Base-by-base conservation (phyloP, 768 basidiomycete genomes). In the Tubosaeta sp. region DNA sequence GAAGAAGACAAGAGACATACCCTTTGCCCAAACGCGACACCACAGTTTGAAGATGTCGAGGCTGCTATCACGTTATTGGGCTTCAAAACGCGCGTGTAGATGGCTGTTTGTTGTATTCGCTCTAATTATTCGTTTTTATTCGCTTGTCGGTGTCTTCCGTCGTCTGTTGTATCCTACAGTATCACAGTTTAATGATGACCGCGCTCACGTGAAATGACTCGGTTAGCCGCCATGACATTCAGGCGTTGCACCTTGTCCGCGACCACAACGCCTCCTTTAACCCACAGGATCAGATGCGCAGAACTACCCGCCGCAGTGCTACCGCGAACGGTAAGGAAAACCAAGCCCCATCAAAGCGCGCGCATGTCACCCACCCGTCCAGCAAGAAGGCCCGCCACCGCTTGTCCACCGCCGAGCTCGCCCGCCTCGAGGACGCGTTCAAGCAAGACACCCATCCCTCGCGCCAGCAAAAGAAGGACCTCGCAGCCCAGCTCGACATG, bases 51-150 rank as follows among this genome's bases (percentile, higher is more conserved):
- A 49, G 70, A 71, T 14, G 67, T 71, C 19, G 70, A 71, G 49
- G 70, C 71, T 0, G 70, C 70, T 22, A 66, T 71, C 53, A 65
- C 66, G 1, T 69, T 71, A 9, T 56, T 71, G 30, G 70, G 60
- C 30, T 73, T 71, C 55, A 69, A 63, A 51, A 57, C 48, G 35
- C 34, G 56, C 11, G 59, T 41, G 41, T 61, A 44, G 54, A 22
- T 5, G 24, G 35, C 16, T 49, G 52, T 49, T 57, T 54, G 49
- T 59, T 53, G 54, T 57, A 59, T 58, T 53, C 45, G 25, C 46
- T 32, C 24, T 56, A 58, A 44, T 68, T 69, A 69, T 69, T 62
- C 52, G 25, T 69, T 49, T 57, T 59, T 68, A 63, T 68, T 59
- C 44, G 44, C 22, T 8, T 31, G 10, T 40, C n/a, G 31, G 35